Conservation (phyloP, 257 asterid genomes). For the Dorcoceras hygrometricum region DNA sequence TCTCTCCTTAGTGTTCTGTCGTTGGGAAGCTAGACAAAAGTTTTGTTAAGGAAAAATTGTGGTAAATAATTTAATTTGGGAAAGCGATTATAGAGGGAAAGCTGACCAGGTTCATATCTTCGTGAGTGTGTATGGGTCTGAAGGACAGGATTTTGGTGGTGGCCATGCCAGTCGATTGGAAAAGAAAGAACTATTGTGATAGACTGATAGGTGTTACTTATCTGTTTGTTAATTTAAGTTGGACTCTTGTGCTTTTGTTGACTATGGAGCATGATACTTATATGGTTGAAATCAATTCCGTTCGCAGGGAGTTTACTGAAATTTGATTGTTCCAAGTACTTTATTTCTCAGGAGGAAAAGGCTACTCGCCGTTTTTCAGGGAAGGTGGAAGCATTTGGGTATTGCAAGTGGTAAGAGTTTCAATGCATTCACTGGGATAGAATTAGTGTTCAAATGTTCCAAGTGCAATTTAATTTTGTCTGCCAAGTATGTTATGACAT, state of each 20-base stretch:
- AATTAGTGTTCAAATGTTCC: slow-evolving; percentile 10
- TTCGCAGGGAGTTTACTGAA: too few species aligned
- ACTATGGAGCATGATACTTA: slow-evolving; percentile 20
- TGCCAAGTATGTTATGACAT: slow-evolving; percentile 17
- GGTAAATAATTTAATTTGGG: background rate
- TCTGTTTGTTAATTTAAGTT: slow-evolving; percentile 13
- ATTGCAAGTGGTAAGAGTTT: slow-evolving; percentile 34
- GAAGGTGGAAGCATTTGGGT: slow-evolving; percentile 26
- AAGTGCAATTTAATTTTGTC: slow-evolving; percentile 10
- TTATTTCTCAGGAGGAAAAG: slow-evolving; percentile 37
- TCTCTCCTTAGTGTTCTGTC: too few species aligned
- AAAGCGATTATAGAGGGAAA: slow-evolving; percentile 4
- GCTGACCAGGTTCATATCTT: background rate
- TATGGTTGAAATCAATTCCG: slow-evolving; percentile 16
- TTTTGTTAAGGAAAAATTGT: too few species aligned
- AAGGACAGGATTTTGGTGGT: slow-evolving; percentile 9
- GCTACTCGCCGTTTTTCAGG: slow-evolving; percentile 27
- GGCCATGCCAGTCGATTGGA: slow-evolving; percentile 1
- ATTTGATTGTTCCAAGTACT: slow-evolving; percentile 31
- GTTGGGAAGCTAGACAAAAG: too few species aligned
- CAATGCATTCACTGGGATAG: slow-evolving; percentile 27
- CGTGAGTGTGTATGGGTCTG: background rate
- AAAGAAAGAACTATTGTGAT: slow-evolving; percentile 7
- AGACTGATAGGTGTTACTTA: background rate
- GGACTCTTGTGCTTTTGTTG: slow-evolving; percentile 21